Percentiles rank a stretch among this genome's conserved stretches.
phyloP scores from a whole-genome alignment of 768 basidiomycete genomes.

The Trametes maxima region DNA sequence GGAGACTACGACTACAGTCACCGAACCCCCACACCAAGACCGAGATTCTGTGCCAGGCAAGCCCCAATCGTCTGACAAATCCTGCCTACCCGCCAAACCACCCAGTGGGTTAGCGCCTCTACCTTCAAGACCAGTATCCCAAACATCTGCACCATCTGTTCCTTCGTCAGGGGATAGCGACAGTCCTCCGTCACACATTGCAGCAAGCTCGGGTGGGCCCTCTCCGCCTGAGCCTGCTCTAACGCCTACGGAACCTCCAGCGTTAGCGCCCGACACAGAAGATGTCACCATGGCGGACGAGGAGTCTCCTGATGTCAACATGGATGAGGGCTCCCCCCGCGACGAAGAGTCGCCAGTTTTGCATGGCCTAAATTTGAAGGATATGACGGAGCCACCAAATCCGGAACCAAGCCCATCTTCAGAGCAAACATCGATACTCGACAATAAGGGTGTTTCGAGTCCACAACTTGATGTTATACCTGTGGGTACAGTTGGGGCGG shows the following conservation, averaged over 20 bases:
- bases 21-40: too few relatives aligned
- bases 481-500: background rate
- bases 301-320: background rate
- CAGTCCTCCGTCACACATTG: background rate
- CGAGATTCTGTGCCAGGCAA: too few relatives aligned
- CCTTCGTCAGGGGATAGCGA: background rate
- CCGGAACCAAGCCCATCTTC: background rate
- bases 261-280: background rate
- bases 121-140: background rate
- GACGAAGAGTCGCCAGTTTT: background rate
- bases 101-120: background rate
- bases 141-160: background rate
- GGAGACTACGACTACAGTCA: background rate
- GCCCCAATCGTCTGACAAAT: too few relatives aligned
- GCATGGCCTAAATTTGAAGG: background rate
- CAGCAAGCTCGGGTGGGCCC: background rate
- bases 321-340: background rate
- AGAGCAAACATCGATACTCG: background rate
- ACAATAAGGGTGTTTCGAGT: background rate
- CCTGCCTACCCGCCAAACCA: too few relatives aligned
- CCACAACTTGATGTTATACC: background rate
- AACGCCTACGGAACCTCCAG: background rate
- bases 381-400: background rate
- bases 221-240: background rate
- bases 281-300: constrained; percentile 6